Conservation (phyloP, 2,329 filamentous ascomycete species). For the Neofusicoccum ribis region DNA sequence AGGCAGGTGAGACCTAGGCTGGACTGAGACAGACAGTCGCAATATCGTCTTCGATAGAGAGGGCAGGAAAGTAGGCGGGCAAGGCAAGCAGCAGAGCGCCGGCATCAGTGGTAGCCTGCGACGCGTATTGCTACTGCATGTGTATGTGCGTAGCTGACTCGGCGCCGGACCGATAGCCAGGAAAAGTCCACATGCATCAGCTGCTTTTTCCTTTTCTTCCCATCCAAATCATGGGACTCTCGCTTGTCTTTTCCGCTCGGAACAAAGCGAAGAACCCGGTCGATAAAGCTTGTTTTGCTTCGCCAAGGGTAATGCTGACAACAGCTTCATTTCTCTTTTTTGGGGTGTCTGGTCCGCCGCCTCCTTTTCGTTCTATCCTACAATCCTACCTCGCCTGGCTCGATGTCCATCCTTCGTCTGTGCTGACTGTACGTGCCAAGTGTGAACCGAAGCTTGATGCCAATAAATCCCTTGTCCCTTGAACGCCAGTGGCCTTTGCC, state of each 20-base stretch:
- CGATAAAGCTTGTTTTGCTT: not conserved
- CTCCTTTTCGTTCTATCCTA: not conserved
- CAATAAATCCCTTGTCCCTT: slow-evolving; percentile 10
- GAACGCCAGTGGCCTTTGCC: slow-evolving; percentile 5
- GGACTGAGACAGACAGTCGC: no score
- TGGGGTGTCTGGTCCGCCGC: not conserved
- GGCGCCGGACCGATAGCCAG: slow-evolving; percentile 7
- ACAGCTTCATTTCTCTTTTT: not conserved
- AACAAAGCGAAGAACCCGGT: not conserved
- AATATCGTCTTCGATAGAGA: not conserved
- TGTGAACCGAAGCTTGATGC: slow-evolving; percentile 5
- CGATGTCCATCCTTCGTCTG: not conserved
- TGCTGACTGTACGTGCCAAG: slow-evolving; percentile 1
- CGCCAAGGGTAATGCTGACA: not conserved
- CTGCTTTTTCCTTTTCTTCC: not conserved
- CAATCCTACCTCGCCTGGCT: not conserved
- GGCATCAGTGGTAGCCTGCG: not conserved
- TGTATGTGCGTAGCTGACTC: slow-evolving; percentile 11
- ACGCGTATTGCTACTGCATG: not conserved
- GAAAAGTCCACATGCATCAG: not conserved
- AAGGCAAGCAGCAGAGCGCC: not conserved
- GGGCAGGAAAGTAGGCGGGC: not conserved
- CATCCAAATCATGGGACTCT: not conserved
- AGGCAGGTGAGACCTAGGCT: no score
- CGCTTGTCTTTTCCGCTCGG: not conserved